phyloP scores from a whole-genome alignment of 2,329 filamentous ascomycete species.

The Venturia aucupariae region DNA sequence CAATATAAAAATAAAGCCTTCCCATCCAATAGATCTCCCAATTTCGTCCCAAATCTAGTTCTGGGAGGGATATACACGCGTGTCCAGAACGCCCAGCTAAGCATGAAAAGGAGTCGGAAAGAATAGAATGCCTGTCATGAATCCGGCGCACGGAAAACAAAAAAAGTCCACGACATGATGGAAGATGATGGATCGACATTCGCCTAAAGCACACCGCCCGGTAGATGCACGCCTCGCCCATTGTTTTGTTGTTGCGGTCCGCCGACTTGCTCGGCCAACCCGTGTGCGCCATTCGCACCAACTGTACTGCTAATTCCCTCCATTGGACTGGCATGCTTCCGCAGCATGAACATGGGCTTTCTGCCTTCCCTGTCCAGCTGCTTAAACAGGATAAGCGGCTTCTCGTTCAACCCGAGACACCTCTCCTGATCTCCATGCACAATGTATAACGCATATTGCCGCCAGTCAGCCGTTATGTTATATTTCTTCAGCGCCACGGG shows the following conservation, averaged over 20 bases:
- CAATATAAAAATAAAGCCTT: neutral
- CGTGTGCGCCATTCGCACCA: slow-evolving; percentile 6
- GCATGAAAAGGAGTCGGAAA: neutral
- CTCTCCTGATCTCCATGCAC: slow-evolving; percentile 98
- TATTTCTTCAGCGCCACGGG: slow-evolving; percentile 95
- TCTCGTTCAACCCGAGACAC: slow-evolving; percentile 83
- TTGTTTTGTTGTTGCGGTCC: neutral
- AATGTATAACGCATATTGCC: slow-evolving; percentile 95
- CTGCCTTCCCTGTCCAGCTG: slow-evolving; percentile 93
- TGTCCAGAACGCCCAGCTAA: neutral
- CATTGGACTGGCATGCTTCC: slow-evolving; percentile 51
- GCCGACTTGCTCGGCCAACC: neutral
- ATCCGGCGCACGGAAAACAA: neutral
- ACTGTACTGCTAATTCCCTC: slow-evolving; percentile 28
- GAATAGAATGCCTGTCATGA: neutral
- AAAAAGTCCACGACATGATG: neutral
- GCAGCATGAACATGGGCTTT: slow-evolving; percentile 98
- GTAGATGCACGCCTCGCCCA: slow-evolving; percentile 11
- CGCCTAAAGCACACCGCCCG: slow-evolving; percentile 10
- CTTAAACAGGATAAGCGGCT: slow-evolving; percentile 92
- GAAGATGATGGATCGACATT: neutral
- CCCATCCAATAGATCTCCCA: neutral
- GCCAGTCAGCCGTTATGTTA: slow-evolving; percentile 95
- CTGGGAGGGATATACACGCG: neutral
- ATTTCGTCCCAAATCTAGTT: neutral